Conservation (phyloP, 352 stramenopile genomes). For the Phytophthora sansomeana region DNA sequence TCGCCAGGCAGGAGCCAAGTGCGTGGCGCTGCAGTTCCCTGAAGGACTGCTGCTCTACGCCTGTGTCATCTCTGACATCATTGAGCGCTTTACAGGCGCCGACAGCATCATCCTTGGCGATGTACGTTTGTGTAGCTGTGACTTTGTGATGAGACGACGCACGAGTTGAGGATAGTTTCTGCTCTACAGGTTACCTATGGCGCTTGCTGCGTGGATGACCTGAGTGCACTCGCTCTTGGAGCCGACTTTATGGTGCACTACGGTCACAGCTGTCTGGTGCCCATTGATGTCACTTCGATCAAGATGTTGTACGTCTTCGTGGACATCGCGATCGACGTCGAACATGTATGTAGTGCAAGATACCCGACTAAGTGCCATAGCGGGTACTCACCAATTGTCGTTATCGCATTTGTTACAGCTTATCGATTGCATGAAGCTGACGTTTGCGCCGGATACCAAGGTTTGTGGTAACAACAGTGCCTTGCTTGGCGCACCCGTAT, state of each 20-base stretch:
- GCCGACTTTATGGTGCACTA: constrained; percentile 99
- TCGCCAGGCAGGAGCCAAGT: constrained; percentile 85
- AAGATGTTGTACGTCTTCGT: constrained; percentile 99
- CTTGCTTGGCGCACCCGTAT: neutral
- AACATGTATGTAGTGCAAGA: constrained; percentile 76
- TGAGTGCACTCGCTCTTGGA: constrained; percentile 95
- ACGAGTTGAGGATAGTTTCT: neutral
- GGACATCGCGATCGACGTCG: constrained; percentile 98
- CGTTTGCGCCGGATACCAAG: constrained; percentile 81
- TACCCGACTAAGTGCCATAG: neutral
- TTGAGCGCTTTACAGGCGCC: constrained; percentile 94
- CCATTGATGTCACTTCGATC: constrained; percentile 95
- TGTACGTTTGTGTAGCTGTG: constrained; percentile 61
- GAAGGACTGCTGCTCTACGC: constrained; percentile 98
- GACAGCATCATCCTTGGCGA: constrained; percentile 97
- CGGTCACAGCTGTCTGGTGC: constrained; percentile 99
- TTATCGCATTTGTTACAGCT: constrained; percentile 58
- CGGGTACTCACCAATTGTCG: neutral
- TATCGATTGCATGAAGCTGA: constrained; percentile 95
- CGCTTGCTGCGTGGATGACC: constrained; percentile 99
- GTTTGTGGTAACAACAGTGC: constrained; percentile 28
- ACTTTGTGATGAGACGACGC: neutral
- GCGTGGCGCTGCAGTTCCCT: constrained; percentile 98
- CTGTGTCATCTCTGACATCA: constrained; percentile 98
- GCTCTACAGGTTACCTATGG: constrained; percentile 95